Percentiles rank a stretch among this genome's conserved stretches.
Evolutionary conservation across 495 filamentous ascomycete genomes (phyloP).

Genomic region (Parathielavia appendiculata): DNA sequence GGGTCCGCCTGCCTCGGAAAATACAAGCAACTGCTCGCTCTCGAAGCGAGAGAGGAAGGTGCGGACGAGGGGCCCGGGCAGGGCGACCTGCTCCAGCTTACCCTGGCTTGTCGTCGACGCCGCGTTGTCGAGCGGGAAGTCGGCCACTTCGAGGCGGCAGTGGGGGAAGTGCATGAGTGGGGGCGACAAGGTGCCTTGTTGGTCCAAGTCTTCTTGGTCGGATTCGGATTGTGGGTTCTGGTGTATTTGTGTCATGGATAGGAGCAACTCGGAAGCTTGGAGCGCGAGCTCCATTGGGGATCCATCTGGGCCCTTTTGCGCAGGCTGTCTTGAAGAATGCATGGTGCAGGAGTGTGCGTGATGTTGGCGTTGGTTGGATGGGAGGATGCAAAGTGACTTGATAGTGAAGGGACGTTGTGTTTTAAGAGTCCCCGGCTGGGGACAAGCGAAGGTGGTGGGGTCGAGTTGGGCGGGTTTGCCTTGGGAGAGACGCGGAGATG

Average conservation of each 20-base stretch:
- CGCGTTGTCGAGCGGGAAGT: not conserved
- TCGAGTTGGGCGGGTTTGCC: too few relatives aligned
- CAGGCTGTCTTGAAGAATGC: not conserved
- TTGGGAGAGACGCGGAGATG: too few relatives aligned
- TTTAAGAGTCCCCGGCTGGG: not conserved
- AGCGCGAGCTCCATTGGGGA: not conserved
- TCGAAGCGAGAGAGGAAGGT: constrained; percentile 18
- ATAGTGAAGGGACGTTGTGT: not conserved
- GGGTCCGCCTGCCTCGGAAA: too few relatives aligned
- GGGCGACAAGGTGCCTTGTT: not conserved
- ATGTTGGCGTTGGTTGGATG: not conserved
- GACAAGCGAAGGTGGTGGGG: not conserved
- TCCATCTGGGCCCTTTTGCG: not conserved
- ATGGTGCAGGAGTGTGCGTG: not conserved
- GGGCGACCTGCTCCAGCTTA: constrained; percentile 22
- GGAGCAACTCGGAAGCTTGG: not conserved
- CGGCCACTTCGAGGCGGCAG: constrained; percentile 21
- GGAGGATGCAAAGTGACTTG: not conserved
- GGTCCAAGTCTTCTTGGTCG: not conserved
- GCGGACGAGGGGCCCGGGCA: constrained; percentile 21
- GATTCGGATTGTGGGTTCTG: not conserved
- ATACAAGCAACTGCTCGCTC: not conserved
- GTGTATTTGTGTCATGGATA: not conserved
- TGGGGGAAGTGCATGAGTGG: constrained; percentile 27
- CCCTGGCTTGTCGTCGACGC: not conserved